Base-by-base conservation (phyloP, 805 yeast genomes). In the Pichia paraexigua region DNA sequence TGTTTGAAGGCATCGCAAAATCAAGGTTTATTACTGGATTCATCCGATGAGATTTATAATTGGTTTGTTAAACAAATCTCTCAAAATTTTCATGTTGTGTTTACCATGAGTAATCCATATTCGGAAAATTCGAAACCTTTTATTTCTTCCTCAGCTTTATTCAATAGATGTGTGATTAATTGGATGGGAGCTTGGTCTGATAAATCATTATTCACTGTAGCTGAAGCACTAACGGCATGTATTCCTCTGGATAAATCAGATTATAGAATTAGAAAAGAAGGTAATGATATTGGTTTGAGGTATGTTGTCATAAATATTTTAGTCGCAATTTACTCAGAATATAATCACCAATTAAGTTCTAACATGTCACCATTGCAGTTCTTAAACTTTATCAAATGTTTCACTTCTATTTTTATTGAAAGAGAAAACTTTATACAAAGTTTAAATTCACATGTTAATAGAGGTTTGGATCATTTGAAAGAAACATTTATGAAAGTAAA, bases 151-250 rank as follows among this genome's bases (percentile, higher is more conserved):
- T 96, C 97, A 0, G 97, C 97, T 0, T 69, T 91, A 35, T 83
- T 88, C 67, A 91, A 91, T 61, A 72, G 98, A 61, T 91, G 97
- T 71, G 95, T 88, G 2, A 67, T 92, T 40, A 80, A 84, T 60
- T 87, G 92, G 90, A 81, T 89, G 84, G 96, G 96, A 5, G 80
- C 80, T 49, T 91, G 97, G 97, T 72, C 83, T 0, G 53, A 57
- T 4, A 53, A 60, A 0, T 69, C 89, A 0, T 63, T 83, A 46
- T 49, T 55, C 8, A 78, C 79, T 47, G 79, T 89, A 35, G 79
- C 84, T 4, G 13, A 37, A 0, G 53, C 59, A n/a, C 18, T 40
- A 50, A 60, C 41, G 60, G 43, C 45, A 17, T 17, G 46, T 3
- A 41, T 82, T 12, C 87, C 92, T 1, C 62, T 85, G 17, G 85